Conservation (phyloP, 306 rosid species). For the Gastrolobium bilobum region DNA sequence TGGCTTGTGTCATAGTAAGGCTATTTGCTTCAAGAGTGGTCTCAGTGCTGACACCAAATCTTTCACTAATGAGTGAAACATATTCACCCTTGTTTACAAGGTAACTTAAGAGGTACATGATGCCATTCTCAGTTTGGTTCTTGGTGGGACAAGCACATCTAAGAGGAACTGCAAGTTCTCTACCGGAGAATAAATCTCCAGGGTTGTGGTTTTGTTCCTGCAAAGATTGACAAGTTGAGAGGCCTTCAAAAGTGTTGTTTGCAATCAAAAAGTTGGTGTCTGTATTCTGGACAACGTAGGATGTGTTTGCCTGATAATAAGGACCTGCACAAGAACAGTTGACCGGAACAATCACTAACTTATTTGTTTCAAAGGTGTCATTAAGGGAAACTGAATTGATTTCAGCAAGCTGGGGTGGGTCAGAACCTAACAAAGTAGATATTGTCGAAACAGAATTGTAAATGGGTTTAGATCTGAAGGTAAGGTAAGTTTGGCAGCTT, state of each 20-base stretch:
- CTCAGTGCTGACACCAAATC: constrained; percentile 51
- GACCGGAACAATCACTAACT: constrained; percentile 75
- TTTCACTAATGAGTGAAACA: constrained; percentile 51
- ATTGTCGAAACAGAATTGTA: constrained; percentile 72
- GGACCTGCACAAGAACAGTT: constrained; percentile 78
- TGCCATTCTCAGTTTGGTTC: constrained; percentile 68
- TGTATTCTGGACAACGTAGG: constrained; percentile 48
- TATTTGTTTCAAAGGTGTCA: constrained; percentile 59
- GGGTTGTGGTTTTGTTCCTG: constrained; percentile 51
- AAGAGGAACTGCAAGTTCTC: constrained; percentile 69
- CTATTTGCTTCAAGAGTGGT: constrained; percentile 66
- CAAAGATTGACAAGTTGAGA: constrained; percentile 85
- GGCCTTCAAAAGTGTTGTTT: constrained; percentile 71
- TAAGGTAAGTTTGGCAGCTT: constrained; percentile 83
- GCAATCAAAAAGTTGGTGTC: constrained; percentile 58
- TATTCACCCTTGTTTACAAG: constrained; percentile 52
- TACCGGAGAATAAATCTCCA: constrained; percentile 49
- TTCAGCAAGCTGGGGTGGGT: constrained; percentile 66
- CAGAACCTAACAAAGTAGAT: constrained; percentile 63
- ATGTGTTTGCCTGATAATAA: constrained; percentile 72
- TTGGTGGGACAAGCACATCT: constrained; percentile 94
- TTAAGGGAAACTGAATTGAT: constrained; percentile 63
- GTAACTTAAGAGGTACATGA: constrained; percentile 72
- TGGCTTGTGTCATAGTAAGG: constrained; percentile 51
- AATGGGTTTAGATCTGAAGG: constrained; percentile 77